Evolutionary conservation across 176 grass and related monocot genomes (phyloP).

Genomic region (Oryza rufipogon): DNA sequence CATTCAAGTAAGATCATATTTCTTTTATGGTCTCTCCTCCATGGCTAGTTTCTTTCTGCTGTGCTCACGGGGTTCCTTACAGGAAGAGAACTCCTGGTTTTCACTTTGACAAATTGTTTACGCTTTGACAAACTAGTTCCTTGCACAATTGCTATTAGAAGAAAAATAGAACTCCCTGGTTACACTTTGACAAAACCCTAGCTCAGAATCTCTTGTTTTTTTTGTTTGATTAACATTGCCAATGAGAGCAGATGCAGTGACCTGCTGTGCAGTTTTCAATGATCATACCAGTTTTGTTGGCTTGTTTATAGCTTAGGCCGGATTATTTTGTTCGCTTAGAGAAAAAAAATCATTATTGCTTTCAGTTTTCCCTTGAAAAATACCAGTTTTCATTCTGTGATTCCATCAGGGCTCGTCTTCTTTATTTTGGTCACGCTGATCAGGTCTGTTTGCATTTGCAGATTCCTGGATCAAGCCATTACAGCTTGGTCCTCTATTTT

Average conservation of each 20-base stretch:
- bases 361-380: neutral
- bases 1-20: constrained; percentile 72
- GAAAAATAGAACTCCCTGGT: neutral
- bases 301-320: neutral
- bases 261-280: neutral
- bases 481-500: constrained; percentile 95
- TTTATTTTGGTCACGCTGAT: constrained; percentile 13
- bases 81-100: neutral
- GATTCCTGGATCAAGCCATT: constrained; percentile 87
- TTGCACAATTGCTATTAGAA: neutral
- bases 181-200: constrained; percentile 10
- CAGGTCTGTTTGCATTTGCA: constrained; percentile 45
- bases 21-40: neutral
- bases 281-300: neutral
- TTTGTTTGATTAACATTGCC: constrained; percentile 16
- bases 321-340: neutral
- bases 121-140: neutral
- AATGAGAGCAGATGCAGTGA: neutral
- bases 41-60: constrained; percentile 26
- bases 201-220: constrained; percentile 1
- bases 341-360: neutral
- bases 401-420: neutral
- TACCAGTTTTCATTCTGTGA: neutral
- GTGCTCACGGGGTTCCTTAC: neutral
- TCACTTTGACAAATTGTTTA: neutral